Evolutionary conservation across 495 filamentous ascomycete genomes (phyloP).

Genomic region (Podospora bellae-mahoneyi): DNA sequence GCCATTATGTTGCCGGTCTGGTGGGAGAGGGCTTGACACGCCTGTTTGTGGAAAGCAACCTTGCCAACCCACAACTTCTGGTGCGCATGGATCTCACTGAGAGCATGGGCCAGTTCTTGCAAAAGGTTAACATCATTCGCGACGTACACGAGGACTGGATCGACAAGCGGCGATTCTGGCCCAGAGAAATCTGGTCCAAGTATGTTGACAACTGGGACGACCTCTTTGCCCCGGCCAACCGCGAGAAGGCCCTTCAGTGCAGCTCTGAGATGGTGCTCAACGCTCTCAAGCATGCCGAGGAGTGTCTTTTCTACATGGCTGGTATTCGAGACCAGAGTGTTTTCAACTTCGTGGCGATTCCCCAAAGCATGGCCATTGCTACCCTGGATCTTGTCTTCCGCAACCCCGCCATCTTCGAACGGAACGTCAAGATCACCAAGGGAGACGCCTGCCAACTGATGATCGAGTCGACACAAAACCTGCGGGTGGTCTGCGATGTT

Average conservation of each 20-base stretch:
- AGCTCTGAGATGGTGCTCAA: slow-evolving; percentile 93
- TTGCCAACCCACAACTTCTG: slow-evolving; percentile 81
- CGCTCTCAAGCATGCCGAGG: slow-evolving; percentile 79
- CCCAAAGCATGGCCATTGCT: slow-evolving; percentile 97
- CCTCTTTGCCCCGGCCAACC: slow-evolving; percentile 77
- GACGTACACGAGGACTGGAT: slow-evolving; percentile 87
- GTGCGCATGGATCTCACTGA: slow-evolving; percentile 77
- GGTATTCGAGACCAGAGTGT: slow-evolving; percentile 94
- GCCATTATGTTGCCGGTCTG: slow-evolving; percentile 94
- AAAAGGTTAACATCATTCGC: slow-evolving; percentile 98
- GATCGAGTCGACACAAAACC: slow-evolving; percentile 86
- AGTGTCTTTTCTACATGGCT: slow-evolving; percentile 96
- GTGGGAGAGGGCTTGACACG: slow-evolving; percentile 91
- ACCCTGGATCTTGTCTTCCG: slow-evolving; percentile 89
- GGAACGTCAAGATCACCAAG: slow-evolving; percentile 94
- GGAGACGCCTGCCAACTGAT: slow-evolving; percentile 89
- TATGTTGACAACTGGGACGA: slow-evolving; percentile 86
- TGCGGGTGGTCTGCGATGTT: slow-evolving; percentile 70
- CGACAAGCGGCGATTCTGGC: slow-evolving; percentile 88
- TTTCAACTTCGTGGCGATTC: slow-evolving; percentile 99
- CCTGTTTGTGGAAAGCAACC: slow-evolving; percentile 81
- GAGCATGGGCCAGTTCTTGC: slow-evolving; percentile 94
- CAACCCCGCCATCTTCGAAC: slow-evolving; percentile 82
- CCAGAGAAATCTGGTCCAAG: slow-evolving; percentile 93
- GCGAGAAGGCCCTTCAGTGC: slow-evolving; percentile 77